A percentile compares a stretch with the other conserved stretches of the same genome.
phyloP scores from a whole-genome alignment of 1,284 basidiomycete genomes.

The Papiliotrema flavescens region DNA sequence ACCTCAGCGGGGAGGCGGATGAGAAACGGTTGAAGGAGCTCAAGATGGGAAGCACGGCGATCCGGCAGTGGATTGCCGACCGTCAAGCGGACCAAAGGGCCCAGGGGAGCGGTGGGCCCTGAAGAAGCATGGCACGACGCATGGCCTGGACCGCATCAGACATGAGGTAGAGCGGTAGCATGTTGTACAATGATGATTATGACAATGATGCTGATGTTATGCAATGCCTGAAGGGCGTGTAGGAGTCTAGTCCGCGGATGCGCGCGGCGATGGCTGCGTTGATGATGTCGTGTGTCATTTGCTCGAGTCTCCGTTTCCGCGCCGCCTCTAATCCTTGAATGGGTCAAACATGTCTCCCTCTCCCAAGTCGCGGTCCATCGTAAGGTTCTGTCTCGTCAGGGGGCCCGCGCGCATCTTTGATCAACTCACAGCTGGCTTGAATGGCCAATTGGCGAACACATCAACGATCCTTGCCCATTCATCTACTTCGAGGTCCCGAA shows the following conservation, averaged over 20 bases:
- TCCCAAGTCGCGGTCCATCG: slow-evolving; percentile 13
- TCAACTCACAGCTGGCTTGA: slow-evolving; percentile 40
- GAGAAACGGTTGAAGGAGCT: slow-evolving; percentile 63
- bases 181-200: slow-evolving; percentile 1
- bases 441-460: slow-evolving; percentile 44
- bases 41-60: slow-evolving; percentile 88
- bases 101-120: neutral
- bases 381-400: slow-evolving; percentile 15
- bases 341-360: neutral
- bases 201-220: neutral
- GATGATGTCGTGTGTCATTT: too few species aligned
- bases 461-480: slow-evolving; percentile 43
- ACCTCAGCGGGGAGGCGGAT: slow-evolving; percentile 57
- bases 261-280: too few species aligned
- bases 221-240: too few species aligned
- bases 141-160: neutral
- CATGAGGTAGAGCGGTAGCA: neutral
- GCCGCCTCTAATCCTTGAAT: neutral
- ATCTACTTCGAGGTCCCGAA: slow-evolving; percentile 26
- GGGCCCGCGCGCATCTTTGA: too few species aligned
- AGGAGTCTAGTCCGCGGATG: too few species aligned
- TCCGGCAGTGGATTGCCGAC: slow-evolving; percentile 69
- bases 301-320: too few species aligned
- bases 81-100: slow-evolving; percentile 1
- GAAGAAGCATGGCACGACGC: neutral